Evolutionary conservation across 2,329 filamentous ascomycete species (phyloP).

Genomic region (Cryphonectria nitschkei): DNA sequence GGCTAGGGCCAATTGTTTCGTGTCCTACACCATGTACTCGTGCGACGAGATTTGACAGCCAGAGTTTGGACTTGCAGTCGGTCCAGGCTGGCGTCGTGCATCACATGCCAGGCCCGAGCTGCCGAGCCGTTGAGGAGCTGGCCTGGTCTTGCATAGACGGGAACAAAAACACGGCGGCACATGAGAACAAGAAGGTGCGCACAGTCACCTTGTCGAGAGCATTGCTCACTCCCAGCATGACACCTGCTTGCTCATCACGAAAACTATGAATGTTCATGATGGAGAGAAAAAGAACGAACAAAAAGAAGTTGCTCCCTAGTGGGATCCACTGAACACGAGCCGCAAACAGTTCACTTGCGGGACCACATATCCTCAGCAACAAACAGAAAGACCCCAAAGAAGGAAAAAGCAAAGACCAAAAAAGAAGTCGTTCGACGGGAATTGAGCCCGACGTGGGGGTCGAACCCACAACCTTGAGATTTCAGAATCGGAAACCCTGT

Average conservation of each 20-base stretch:
- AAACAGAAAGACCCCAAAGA: background rate
- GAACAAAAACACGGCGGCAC: background rate
- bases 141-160: background rate
- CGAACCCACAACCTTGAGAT: constrained; percentile 22
- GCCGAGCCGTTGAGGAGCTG: background rate
- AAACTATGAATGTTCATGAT: background rate
- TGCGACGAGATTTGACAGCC: background rate
- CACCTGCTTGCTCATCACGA: background rate
- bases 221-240: background rate
- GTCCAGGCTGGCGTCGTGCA: background rate
- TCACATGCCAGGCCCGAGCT: background rate
- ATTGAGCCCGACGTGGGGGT: constrained; percentile 21
- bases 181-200: background rate
- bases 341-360: no score
- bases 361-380: background rate
- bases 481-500: constrained; percentile 32
- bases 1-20: background rate
- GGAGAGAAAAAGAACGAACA: no score
- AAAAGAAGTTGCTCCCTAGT: no score
- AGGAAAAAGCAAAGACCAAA: background rate
- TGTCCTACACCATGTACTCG: background rate
- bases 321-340: no score
- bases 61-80: background rate
- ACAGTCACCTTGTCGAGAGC: background rate
- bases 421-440: constrained; percentile 13